These are phyloP conservation scores for Protea cynaroides DNA, from an alignment of 164 flowering plant species.

Conservation along the genomic window DNA sequence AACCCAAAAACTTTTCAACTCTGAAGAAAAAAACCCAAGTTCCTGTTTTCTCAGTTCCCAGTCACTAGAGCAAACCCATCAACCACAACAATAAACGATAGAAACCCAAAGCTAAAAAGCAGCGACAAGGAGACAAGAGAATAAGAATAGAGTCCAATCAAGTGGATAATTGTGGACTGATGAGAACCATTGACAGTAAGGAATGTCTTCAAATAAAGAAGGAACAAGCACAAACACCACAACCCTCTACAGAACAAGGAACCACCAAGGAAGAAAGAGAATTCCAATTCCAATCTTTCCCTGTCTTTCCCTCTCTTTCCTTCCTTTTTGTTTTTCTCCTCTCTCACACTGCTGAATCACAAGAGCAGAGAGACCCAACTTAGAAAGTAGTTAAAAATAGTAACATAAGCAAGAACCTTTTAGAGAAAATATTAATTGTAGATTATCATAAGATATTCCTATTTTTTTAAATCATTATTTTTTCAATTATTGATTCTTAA, in stretches of 20 bases:
- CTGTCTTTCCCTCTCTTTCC: background rate
- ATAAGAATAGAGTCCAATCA: background rate
- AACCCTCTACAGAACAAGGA: background rate
- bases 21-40: background rate
- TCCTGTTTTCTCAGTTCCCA: background rate
- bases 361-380: no score
- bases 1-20: background rate
- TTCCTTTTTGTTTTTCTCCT: no score
- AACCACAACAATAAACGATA: slow-evolving; percentile 2
- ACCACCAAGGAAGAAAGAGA: background rate
- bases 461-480: no score
- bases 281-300: background rate
- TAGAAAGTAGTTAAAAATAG: no score
- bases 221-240: background rate
- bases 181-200: background rate
- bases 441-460: no score
- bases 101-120: background rate
- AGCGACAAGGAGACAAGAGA: slow-evolving; percentile 1
- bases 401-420: no score
- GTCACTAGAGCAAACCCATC: slow-evolving; percentile 13
- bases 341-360: no score
- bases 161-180: background rate
- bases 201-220: background rate
- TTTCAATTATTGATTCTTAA: no score
- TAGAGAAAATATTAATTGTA: no score